Evolutionary conservation across 2,329 filamentous ascomycete species (phyloP), one percentile per base, ranked within the genome.

Genomic region (Botrytis fragariae): DNA sequence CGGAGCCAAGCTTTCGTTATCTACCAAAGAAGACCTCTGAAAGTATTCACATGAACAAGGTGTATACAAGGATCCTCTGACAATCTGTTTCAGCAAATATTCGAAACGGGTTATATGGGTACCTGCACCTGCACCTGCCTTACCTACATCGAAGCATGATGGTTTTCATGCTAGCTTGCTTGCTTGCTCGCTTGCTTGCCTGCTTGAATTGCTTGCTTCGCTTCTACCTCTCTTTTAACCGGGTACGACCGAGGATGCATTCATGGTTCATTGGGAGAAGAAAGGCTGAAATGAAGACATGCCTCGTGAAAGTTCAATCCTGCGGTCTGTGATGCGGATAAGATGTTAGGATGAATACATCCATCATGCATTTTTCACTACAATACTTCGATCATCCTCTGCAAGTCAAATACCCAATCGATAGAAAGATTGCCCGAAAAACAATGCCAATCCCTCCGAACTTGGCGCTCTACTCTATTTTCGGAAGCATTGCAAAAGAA

Each of bases 71-170:
- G 35, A 44, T 65, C 5, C 60, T 51, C n/a, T 22, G 25, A 39
- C 60, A 44, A 51, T 57, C 20, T 6, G 69, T 71, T 71, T 71
- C 69, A 71, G 45, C 69, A 65, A 57, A 20, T 62, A 71, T 71
- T 71, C 69, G 69, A 71, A 71, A 65, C 60, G 61, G 59, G 45
- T n/a, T 65, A 32, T 71, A 71, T 71, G 69, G 69, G 69, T 71
- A 71, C 45, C 60, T 71, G 60, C 69, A 64, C 62, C n/a, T 45
- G 62, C 51, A 62, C 35, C 45, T 54, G 45, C 44, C 42, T 35
- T 65, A 18, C 60, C 48, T 65, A 57, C n/a, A 65, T 51, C 32
- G 45, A 64, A 71, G 45, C 60, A 65, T 65, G 51, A 61, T 18
- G 37, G 29, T 57, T 60, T 42, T 42, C 37, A 71, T 57, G 69